Conservation (phyloP, 768 basidiomycete species). For the Chlorophyllum brunneum region DNA sequence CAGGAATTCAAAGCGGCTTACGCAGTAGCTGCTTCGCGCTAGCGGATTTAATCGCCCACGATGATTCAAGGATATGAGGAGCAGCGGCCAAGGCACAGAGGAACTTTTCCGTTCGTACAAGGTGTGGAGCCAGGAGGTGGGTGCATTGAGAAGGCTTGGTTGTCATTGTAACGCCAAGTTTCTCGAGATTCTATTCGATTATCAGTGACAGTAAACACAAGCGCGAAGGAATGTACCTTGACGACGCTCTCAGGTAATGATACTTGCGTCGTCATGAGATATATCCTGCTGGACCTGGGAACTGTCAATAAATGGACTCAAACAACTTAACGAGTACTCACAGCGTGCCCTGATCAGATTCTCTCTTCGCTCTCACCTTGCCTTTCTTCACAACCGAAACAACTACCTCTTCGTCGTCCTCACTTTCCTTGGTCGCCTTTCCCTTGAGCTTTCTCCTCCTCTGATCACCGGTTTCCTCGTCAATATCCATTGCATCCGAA, state of each 20-base stretch:
- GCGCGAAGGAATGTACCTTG: constrained; percentile 49
- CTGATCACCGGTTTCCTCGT: constrained; percentile 1
- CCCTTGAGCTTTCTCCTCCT: constrained; percentile 5
- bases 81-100: constrained; percentile 67
- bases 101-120: constrained; percentile 87
- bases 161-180: constrained; percentile 65
- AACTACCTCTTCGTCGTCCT: constrained; percentile 14
- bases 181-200: constrained; percentile 47
- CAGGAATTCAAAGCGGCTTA: constrained; percentile 31
- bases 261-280: constrained; percentile 69
- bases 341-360: background rate
- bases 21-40: constrained; percentile 57
- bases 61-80: constrained; percentile 57
- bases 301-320: background rate
- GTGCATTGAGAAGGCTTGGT: constrained; percentile 67
- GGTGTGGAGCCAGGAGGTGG: constrained; percentile 64
- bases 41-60: constrained; percentile 67
- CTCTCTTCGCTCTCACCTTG: constrained; percentile 18
- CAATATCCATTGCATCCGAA: constrained; percentile 6
- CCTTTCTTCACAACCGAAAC: constrained; percentile 7
- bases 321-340: background rate
- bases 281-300: constrained; percentile 27
- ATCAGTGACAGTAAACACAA: background rate
- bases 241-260: constrained; percentile 49
- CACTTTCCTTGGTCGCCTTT: constrained; percentile 12